Conservation (phyloP, 768 basidiomycete species). For the Auriculariales sp. region DNA sequence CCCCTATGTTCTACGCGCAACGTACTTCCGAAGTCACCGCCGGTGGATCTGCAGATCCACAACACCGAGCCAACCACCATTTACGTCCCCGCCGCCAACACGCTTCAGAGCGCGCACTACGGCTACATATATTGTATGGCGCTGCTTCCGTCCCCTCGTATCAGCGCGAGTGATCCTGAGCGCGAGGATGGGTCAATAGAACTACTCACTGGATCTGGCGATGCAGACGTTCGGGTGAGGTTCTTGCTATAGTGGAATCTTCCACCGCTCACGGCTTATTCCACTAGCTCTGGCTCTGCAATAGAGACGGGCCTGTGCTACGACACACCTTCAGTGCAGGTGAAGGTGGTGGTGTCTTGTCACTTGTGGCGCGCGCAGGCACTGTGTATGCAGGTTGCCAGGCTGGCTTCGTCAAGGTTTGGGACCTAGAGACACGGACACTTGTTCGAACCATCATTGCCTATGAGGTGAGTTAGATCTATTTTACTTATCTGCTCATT, state of each 20-base stretch:
- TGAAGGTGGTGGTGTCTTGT: conserved; percentile 63
- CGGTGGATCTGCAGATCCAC: conserved; percentile 5
- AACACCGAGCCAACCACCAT: conserved; percentile 19
- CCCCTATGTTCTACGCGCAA: conserved; percentile 1
- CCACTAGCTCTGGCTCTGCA: conserved; percentile 53
- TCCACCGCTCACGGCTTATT: background rate
- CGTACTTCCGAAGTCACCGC: conserved; percentile 8
- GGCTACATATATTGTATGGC: conserved; percentile 87
- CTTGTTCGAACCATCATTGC: conserved; percentile 77
- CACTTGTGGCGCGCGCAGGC: conserved; percentile 57
- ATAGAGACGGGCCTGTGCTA: conserved; percentile 27
- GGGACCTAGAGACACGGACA: conserved; percentile 82
- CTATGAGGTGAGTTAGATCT: conserved; percentile 41
- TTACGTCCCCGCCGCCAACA: conserved; percentile 49
- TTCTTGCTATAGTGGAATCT: background rate
- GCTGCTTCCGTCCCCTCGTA: conserved; percentile 24
- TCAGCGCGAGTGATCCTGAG: conserved; percentile 4
- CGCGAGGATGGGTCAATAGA: conserved; percentile 20
- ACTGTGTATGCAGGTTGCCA: conserved; percentile 89
- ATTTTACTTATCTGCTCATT: background rate
- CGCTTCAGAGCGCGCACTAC: conserved; percentile 81
- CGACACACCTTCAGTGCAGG: conserved; percentile 55
- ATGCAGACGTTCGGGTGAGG: conserved; percentile 73
- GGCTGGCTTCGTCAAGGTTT: conserved; percentile 81
- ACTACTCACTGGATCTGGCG: conserved; percentile 79